Conservation (phyloP, 805 yeast genomes). For the Kluyveromyces nonfermentans region DNA sequence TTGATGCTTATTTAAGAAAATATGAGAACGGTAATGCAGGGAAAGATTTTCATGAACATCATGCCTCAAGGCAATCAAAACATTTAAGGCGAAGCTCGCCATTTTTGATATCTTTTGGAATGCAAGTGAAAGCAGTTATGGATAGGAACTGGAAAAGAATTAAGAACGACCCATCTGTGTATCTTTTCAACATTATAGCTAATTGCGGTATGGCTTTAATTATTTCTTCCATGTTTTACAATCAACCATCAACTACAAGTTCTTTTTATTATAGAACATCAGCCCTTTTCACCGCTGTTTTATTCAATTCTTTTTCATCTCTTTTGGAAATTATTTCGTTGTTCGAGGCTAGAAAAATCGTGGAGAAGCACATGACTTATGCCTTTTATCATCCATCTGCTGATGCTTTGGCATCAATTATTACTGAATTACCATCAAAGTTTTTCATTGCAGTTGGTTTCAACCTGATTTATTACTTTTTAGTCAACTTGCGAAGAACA, state of each 20-base stretch:
- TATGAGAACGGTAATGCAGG: slow-evolving; percentile 4
- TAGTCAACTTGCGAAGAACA: slow-evolving; percentile 42
- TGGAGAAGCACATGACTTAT: slow-evolving; percentile 49
- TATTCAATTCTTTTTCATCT: slow-evolving; percentile 56
- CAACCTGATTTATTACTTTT: slow-evolving; percentile 42
- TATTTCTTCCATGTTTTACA: slow-evolving; percentile 45
- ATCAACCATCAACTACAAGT: slow-evolving; percentile 29
- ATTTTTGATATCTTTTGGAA: slow-evolving; percentile 37
- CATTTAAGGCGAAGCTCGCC: slow-evolving; percentile 37
- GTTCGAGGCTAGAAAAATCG: slow-evolving; percentile 46
- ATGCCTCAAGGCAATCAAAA: slow-evolving; percentile 40
- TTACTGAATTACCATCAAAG: slow-evolving; percentile 51
- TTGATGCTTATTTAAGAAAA: slow-evolving; percentile 29
- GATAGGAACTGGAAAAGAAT: slow-evolving; percentile 39
- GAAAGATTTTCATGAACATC: slow-evolving; percentile 26
- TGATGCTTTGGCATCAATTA: slow-evolving; percentile 51
- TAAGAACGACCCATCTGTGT: slow-evolving; percentile 38
- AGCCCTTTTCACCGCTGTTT: slow-evolving; percentile 52
- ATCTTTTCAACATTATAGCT: slow-evolving; percentile 31
- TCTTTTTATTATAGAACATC: slow-evolving; percentile 47
- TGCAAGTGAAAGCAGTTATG: slow-evolving; percentile 41
- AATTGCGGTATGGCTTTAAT: slow-evolving; percentile 43
- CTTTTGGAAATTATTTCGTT: slow-evolving; percentile 44
- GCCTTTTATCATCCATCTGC: slow-evolving; percentile 55
- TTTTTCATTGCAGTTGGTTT: slow-evolving; percentile 35